Evolutionary conservation across 2,329 filamentous ascomycete species (phyloP).

Genomic region (Clathrospora elynae): DNA sequence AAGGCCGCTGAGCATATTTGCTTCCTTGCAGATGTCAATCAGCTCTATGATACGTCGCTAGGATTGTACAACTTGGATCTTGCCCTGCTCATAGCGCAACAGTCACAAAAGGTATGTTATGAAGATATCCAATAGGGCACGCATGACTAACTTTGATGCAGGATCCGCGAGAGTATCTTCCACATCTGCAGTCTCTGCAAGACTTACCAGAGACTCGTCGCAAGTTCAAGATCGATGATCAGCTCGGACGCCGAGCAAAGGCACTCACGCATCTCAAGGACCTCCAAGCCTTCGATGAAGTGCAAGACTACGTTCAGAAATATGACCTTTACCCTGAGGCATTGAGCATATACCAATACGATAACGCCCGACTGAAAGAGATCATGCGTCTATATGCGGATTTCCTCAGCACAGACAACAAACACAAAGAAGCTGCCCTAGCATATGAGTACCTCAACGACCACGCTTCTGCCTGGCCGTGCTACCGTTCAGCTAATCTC

Average conservation of each 20-base stretch:
- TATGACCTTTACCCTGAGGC: conserved; percentile 79
- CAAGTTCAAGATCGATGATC: conserved; percentile 85
- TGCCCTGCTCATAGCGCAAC: conserved; percentile 87
- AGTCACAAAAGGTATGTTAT: conserved; percentile 73
- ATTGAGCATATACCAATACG: conserved; percentile 82
- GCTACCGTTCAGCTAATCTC: conserved; percentile 81
- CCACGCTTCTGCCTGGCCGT: conserved; percentile 74
- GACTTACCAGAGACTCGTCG: conserved; percentile 71
- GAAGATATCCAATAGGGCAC: no score
- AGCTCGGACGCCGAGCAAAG: conserved; percentile 76
- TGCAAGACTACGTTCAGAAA: conserved; percentile 76
- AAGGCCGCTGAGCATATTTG: conserved; percentile 95
- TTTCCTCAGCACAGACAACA: conserved; percentile 74
- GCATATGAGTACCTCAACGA: conserved; percentile 85
- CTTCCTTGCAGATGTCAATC: conserved; percentile 92
- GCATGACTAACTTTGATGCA: no score
- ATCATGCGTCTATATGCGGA: conserved; percentile 81
- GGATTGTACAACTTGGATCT: conserved; percentile 92
- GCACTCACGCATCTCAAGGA: conserved; percentile 77
- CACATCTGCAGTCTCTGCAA: conserved; percentile 88
- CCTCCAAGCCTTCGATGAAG: conserved; percentile 75
- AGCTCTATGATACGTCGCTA: conserved; percentile 86
- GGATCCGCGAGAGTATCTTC: conserved; percentile 92
- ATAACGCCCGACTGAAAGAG: conserved; percentile 65
- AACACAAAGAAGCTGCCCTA: conserved; percentile 84